Evolutionary conservation across 352 stramenopile genomes (phyloP), one percentile per base, ranked within the genome.

Genomic region (Phytophthora ramorum): DNA sequence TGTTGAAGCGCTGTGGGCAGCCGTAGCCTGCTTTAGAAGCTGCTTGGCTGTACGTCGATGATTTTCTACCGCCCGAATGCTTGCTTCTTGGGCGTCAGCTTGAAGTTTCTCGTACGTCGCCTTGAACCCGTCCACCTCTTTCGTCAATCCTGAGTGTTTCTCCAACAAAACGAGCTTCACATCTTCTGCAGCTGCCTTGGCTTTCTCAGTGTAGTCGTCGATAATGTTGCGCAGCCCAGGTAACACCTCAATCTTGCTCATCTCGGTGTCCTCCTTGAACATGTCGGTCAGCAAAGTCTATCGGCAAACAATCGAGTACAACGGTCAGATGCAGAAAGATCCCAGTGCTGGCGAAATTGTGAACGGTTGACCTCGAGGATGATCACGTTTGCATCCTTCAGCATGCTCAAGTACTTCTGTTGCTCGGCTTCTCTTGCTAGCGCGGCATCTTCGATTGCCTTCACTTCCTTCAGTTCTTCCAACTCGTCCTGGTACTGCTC

Each of bases 231-330:
- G 89, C 14, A 98, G 66, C 0, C 87, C 90, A 26, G 93, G 93
- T 1, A 98, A 71, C 30, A 96, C 77, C 56, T 96, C 85, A 35
- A 98, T 94, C 71, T 97, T 97, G 68, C 69, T 84, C 69, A 97
- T 95, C 52, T 98, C 94, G 12, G 78, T 87, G 76, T 98, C 93
- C 38, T 97, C 91, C 38, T 87, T 87, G 62, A 98, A 98, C 87
- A 98, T 97, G 61, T 98, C 92, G 51, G 74, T 70, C 45, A 97
- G 75, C 22, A 97, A 75, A 44, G 86, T 97, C 78, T 96, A 30
- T 46, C 40, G 17, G 5, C 16, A 32, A 20, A 22, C 16, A 54
- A 51, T 17, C 16, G n/a, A 37, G 19, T 8, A 37, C 20, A 22
- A 5, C 17, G 37, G 32, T 37, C 32, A 37, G 32, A 8, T 5